Conservation (phyloP, 164 flowering plant species). For the Vitis vinifera region ASM3070453v1 NC_081822.1:11148501-11149000, state of each 20-base stretch:
- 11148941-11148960: constrained; percentile 18
- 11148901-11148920: constrained; percentile 19
- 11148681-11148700: constrained; percentile 5
- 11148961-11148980: not conserved
- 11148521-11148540: constrained; percentile 30
- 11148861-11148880: constrained; percentile 46
- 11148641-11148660: constrained; percentile 48
- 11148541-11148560: constrained; percentile 48
- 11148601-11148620: constrained; percentile 26
- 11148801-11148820: constrained; percentile 17
- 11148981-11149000: not conserved
- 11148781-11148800: constrained; percentile 35
- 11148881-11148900: constrained; percentile 21
- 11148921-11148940: constrained; percentile 24
- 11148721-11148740: not conserved
- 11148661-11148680: constrained; percentile 25
- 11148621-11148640: constrained; percentile 16
- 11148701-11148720: constrained; percentile 7
- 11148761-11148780: constrained; percentile 18
- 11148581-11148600: constrained; percentile 23
- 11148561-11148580: constrained; percentile 46
- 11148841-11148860: constrained; percentile 44
- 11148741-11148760: constrained; percentile 1
- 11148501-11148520: constrained; percentile 18
- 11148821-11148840: constrained; percentile 45